A percentile compares a stretch with the other conserved stretches of the same genome.
Evolutionary conservation across 192 early-diverging fungal species (phyloP).

Genomic region (Umbelopsis isabellina): DNA sequence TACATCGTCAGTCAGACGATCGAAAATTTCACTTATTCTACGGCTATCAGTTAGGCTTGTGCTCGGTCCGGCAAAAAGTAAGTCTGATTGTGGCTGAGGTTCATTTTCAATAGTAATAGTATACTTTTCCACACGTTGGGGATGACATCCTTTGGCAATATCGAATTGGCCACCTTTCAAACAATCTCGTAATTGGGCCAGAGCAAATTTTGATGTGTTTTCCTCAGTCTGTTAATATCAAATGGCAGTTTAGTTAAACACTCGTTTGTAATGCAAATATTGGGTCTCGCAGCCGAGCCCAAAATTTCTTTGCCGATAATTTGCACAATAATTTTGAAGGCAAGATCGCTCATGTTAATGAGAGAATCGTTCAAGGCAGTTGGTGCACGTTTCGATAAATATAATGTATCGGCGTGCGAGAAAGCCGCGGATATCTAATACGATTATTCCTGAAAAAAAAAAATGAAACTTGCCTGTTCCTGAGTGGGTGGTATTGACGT

Average conservation of each 20-base stretch:
- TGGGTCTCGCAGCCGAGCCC: too few species aligned
- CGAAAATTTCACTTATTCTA: neutral
- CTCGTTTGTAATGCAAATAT: neutral
- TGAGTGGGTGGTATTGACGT: neutral
- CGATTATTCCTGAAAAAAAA: neutral
- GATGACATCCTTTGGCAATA: constrained; percentile 8
- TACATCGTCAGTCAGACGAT: neutral
- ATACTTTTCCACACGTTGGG: constrained; percentile 10
- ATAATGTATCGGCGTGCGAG: too few species aligned
- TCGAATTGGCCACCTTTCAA: constrained; percentile 10
- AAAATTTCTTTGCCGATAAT: too few species aligned
- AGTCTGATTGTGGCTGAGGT: too few species aligned
- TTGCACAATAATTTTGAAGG: too few species aligned
- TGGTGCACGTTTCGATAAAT: too few species aligned
- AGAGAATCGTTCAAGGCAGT: too few species aligned
- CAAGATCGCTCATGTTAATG: too few species aligned
- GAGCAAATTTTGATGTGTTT: neutral
- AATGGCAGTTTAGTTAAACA: neutral
- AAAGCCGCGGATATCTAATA: too few species aligned
- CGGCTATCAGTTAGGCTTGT: neutral
- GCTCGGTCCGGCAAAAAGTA: too few species aligned
- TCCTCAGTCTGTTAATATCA: neutral
- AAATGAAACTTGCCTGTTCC: neutral
- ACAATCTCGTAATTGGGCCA: constrained; percentile 6
- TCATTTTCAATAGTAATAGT: neutral